Evolutionary conservation across 2,329 filamentous ascomycete genomes (phyloP), one percentile per base, ranked within the genome.

Genomic region (Seiridium unicorne): DNA sequence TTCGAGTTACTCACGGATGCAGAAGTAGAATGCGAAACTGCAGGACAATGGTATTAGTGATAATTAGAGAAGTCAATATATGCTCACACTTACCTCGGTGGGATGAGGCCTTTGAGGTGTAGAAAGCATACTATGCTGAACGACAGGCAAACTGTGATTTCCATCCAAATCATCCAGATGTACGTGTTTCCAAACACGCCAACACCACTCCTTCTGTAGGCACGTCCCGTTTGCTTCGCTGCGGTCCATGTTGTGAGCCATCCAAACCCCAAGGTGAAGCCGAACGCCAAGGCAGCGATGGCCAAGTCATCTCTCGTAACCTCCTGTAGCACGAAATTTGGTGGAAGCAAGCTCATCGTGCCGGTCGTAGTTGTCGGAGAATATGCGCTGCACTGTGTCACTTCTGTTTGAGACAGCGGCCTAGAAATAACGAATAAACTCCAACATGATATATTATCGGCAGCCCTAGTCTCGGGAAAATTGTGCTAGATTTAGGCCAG

Each of bases 241-340:
- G 68, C 74, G 53, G 70, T 76, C 71, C 73, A 77, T 13, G 65
- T 64, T 38, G 76, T 75, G 55, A 78, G 68, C 70, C 74, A 75
- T 18, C 76, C 75, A 57, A 78, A 76, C 44, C 76, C 76, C 9
- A 78, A 61, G 31, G 75, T 76, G 63, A 78, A 78, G 51, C 76
- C 76, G 59, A 69, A 71, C 11, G 74, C 76, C 31, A 72, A 60
- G 1, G 68, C 70, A 46, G 74, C 74, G 42, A 73, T 63, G 54
- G 68, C 61, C 34, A 70, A 60, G 42, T 71, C 69, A 40, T 63
- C 40, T 9, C 36, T n/a, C 5, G 66, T 62, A n/a, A 69, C 67
- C 32, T 61, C 59, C 54, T 64, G 63, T 26, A 61, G 60, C 44
- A 60, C 44, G 53, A 59, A 69, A 8, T 64, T 26, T 3, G 66